Evolutionary conservation across 2,329 filamentous ascomycete genomes (phyloP), one percentile per base, ranked within the genome.

Genomic region (Fusarium sp.): DNA sequence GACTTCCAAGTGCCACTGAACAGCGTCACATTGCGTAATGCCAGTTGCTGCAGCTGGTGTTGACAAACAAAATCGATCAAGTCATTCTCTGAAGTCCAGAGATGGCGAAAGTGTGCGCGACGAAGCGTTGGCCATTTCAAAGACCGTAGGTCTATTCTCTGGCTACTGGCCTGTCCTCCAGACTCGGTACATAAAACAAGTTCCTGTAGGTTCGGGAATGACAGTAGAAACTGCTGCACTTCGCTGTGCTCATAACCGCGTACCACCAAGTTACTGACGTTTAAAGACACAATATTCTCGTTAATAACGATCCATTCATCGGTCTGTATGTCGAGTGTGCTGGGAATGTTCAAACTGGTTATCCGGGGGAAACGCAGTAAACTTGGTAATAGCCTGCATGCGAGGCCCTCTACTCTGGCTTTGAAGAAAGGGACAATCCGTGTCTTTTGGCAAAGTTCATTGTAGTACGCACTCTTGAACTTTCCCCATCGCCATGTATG

Each of bases 71-170:
- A 64, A 19, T 52, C 37, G 8, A 64, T 46, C 10, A 64, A 38
- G 11, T 64, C 44, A 59, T 64, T 37, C 23, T 64, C 53, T 19
- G 61, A 64, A 16, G 35, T 42, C 43, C 44, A 64, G 18, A 64
- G 37, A 38, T 59, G 43, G 18, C 38, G 35, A 46, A 64, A 52
- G 28, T 46, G n/a, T 16, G 58, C 44, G 23, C 44, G 44, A 19
- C 37, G 33, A 43, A 64, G 61, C 37, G 37, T 37, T 23, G 44
- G 61, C 61, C 44, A 64, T 32, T 49, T 35, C 19, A 64, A 25
- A 59, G n/a, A 23, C 11, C 23, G 9, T 21, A 64, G 53, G 21
- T 19, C 37, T 32, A 64, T 57, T 56, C 56, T 53, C 25, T 64
- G 53, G 28, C 50, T 44, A 35, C 53, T 64, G 15, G 46, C 40